A percentile compares a stretch with the other conserved stretches of the same genome.
These are phyloP conservation scores for Ochetophila trinervis DNA, from an alignment of 306 rosid genomes.

Conservation along the genomic window DNA sequence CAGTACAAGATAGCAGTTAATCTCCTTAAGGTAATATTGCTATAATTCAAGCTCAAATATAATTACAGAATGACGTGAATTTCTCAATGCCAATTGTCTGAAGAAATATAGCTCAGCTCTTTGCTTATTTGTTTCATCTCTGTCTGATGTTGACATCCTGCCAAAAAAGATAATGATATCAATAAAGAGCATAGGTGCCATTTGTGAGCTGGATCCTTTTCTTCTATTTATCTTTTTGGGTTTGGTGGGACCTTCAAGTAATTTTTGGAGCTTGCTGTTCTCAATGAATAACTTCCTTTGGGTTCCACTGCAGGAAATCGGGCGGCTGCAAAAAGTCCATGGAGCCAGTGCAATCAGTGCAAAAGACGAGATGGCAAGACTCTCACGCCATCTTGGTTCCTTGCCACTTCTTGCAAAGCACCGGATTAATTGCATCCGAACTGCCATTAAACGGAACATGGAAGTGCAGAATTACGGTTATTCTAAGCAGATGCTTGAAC, in stretches of 20 bases:
- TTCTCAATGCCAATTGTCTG: conserved; percentile 19
- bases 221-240: too few relatives aligned
- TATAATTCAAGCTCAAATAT: conserved; percentile 20
- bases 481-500: conserved; percentile 93
- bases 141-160: too few relatives aligned
- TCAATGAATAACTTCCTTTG: conserved; percentile 3
- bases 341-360: conserved; percentile 94
- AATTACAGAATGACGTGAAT: conserved; percentile 11
- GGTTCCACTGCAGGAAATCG: conserved; percentile 70
- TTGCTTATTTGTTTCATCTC: too few relatives aligned
- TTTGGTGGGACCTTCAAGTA: too few relatives aligned
- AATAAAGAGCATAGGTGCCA: too few relatives aligned
- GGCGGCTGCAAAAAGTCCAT: conserved; percentile 82
- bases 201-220: too few relatives aligned
- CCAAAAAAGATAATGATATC: too few relatives aligned
- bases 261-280: not conserved
- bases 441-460: conserved; percentile 92
- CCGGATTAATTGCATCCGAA: conserved; percentile 92
- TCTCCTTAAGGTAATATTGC: conserved; percentile 71
- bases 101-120: not conserved
- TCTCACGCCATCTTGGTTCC: conserved; percentile 93
- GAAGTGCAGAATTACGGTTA: conserved; percentile 93
- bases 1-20: conserved; percentile 95
- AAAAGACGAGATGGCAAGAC: conserved; percentile 97
- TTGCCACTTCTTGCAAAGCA: conserved; percentile 95